Base-by-base conservation (phyloP, 2,329 filamentous ascomycete species). In the Stagonosporopsis chrysanthemi region DNA sequence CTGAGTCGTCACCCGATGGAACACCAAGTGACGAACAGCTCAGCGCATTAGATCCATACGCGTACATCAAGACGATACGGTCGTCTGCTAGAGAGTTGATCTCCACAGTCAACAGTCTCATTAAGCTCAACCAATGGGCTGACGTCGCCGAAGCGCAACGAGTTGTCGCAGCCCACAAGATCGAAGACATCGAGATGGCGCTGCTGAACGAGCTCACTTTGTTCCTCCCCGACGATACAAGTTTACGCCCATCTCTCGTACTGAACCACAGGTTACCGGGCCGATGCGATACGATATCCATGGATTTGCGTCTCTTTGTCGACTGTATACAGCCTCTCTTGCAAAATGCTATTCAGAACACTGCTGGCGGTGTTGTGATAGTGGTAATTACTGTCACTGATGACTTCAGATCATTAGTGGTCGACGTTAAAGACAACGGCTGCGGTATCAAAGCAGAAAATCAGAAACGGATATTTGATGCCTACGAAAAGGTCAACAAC, bases 371-470 rank as follows among this genome's bases (percentile, higher is more conserved):
- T 8, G 66, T 74, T 1, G 71, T 81, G 2, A 68, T 72, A 3
- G 67, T 81, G 1, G 73, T 64, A 0, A 62, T 77, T 0, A 73
- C 74, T 0, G 54, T 76, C 2, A 56, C 49, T 0, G 49, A 72
- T 2, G 74, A 78, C 15, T 67, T 63, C 8, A 66, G 68, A 3
- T 62, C 64, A 0, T 63, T 80, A 0, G 61, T 67, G 3, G 71
- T 80, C n/a, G 79, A 82, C 38, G 58, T 82, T 1, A 63, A 77
- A 39, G 80, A 82, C 40, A 80, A 74, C 1, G 80, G 79, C 0
- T 63, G 73, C 3, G 79, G 79, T 2, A 79, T 81, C n/a, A 56
- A 58, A 1, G 45, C 58, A 1, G 62, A 71, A 3, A 64, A 80
- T 6, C 74, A 77, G 3, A 22, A 67, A 3, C 75, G 77, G 2